Evolutionary conservation across 2,329 filamentous ascomycete genomes (phyloP).

Genomic region (Aspergillus floridensis): DNA sequence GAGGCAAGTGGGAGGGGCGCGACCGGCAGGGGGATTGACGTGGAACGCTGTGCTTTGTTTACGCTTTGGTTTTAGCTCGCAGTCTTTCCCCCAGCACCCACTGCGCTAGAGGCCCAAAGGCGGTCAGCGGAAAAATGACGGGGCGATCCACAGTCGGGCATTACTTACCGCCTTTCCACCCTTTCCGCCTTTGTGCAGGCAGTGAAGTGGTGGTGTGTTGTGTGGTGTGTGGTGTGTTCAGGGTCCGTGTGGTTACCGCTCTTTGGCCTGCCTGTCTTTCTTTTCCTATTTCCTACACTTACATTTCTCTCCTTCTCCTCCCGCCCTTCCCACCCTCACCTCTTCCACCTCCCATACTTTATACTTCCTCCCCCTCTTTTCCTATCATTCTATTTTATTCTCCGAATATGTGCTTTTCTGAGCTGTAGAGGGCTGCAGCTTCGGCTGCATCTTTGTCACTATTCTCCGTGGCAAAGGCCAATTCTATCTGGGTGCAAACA

Average conservation of each 20-base stretch:
- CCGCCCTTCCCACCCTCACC: conserved; percentile 5
- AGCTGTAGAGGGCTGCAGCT: conserved; percentile 43
- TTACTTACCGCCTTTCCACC: background rate
- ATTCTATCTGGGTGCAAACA: conserved; percentile 23
- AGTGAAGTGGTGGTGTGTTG: too few species aligned
- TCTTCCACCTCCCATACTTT: background rate
- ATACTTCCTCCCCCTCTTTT: background rate
- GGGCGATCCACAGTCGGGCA: conserved; percentile 9
- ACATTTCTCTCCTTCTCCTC: conserved; percentile 1
- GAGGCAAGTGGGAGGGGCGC: conserved; percentile 8
- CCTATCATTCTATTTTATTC: conserved; percentile 3
- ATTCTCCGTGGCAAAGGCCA: conserved; percentile 28
- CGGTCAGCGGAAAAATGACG: conserved; percentile 25
- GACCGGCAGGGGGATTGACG: conserved; percentile 20
- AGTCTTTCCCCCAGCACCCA: background rate
- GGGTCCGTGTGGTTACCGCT: conserved; percentile 15
- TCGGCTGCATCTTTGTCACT: conserved; percentile 43
- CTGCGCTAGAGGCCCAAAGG: conserved; percentile 5
- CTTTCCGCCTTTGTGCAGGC: background rate
- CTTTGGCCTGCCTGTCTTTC: conserved; percentile 10
- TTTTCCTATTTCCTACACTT: background rate
- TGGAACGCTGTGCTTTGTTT: conserved; percentile 36
- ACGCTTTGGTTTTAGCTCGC: conserved; percentile 10
- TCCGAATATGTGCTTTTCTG: conserved; percentile 28
- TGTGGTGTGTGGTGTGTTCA: too few species aligned